Evolutionary conservation across 257 asterid genomes (phyloP).

Genomic region (Nicotiana attenuata): DNA sequence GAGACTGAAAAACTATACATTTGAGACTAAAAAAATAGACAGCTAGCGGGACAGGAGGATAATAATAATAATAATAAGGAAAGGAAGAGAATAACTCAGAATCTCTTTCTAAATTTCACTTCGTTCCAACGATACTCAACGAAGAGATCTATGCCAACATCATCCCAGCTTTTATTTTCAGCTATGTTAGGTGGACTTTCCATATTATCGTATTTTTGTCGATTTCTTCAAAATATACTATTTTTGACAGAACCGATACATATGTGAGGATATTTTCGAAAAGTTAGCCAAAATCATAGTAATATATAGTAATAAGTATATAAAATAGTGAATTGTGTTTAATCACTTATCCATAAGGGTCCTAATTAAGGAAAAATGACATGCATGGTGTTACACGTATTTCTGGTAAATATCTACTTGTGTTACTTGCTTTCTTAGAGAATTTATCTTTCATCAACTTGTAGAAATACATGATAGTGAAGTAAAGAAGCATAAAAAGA

Average conservation of each 20-base stretch:
- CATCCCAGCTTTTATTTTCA: too few relatives aligned
- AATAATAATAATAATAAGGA: not conserved
- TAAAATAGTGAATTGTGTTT: too few relatives aligned
- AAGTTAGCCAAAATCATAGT: too few relatives aligned
- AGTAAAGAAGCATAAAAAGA: not conserved
- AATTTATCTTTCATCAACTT: not conserved
- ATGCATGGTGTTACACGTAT: too few relatives aligned
- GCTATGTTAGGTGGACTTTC: too few relatives aligned
- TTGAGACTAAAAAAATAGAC: not conserved
- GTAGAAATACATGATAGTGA: not conserved
- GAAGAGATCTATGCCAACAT: not conserved
- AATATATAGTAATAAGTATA: too few relatives aligned
- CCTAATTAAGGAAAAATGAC: too few relatives aligned
- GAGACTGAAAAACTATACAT: not conserved
- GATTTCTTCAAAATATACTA: too few relatives aligned
- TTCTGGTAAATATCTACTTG: not conserved
- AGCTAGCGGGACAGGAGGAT: not conserved
- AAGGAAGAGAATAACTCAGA: not conserved
- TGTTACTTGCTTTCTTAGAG: not conserved
- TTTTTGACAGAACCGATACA: too few relatives aligned
- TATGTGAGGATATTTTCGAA: too few relatives aligned
- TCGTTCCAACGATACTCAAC: not conserved
- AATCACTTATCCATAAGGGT: too few relatives aligned
- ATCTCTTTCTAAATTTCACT: not conserved
- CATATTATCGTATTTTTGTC: too few relatives aligned